Conservation (phyloP, 225 moss, liverwort and hornwort genomes). For the Physcomitrellopsis africana region DNA sequence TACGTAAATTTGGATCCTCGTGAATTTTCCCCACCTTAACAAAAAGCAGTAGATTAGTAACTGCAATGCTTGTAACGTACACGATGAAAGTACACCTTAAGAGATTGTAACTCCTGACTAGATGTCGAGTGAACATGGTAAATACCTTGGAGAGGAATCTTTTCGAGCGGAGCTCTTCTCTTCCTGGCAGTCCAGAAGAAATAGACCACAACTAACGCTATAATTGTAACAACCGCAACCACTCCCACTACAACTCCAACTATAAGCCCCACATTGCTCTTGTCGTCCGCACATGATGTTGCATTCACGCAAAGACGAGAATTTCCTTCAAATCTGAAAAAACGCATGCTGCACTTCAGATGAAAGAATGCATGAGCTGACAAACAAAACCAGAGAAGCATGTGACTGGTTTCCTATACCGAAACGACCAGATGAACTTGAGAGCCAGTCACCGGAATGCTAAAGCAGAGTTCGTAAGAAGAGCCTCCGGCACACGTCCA, state of each 20-base stretch:
- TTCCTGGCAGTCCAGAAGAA: constrained; percentile 12
- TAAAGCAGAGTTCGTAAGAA: constrained; percentile 27
- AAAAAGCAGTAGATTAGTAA: not conserved
- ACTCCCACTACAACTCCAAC: constrained; percentile 24
- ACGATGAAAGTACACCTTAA: not conserved
- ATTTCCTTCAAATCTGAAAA: constrained; percentile 9
- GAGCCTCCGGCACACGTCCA: constrained; percentile 25
- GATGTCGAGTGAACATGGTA: not conserved
- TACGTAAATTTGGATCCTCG: constrained; percentile 20
- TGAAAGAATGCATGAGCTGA: not conserved
- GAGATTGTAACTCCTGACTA: not conserved
- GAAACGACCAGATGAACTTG: not conserved
- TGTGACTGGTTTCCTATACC: not conserved
- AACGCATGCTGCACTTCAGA: not conserved
- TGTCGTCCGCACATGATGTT: constrained; percentile 12
- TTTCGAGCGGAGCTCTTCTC: not conserved
- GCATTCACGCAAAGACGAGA: constrained; percentile 25
- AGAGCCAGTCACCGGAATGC: constrained; percentile 26
- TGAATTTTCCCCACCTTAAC: not conserved
- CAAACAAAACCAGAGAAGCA: not conserved
- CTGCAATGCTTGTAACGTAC: no score
- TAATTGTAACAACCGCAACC: constrained; percentile 1
- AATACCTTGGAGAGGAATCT: not conserved
- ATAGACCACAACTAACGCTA: constrained; percentile 9
- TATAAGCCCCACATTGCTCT: constrained; percentile 26